Evolutionary conservation across 148 eudicot species (phyloP).

Genomic region (Vaccinium myrtillus): DNA sequence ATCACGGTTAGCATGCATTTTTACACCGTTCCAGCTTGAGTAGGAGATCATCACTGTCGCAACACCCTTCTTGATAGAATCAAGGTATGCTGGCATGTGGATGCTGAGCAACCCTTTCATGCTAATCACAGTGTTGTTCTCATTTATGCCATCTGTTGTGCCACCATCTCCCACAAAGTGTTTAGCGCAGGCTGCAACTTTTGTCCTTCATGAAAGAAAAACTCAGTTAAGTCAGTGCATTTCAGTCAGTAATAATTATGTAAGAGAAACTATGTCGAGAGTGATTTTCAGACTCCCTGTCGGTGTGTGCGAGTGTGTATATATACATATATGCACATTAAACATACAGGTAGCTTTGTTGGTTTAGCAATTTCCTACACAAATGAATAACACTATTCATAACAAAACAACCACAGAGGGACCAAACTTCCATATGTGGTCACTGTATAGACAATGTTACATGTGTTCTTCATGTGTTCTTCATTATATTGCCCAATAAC

Average conservation of each 20-base stretch:
- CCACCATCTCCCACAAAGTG: conserved; percentile 90
- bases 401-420: neutral
- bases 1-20: conserved; percentile 29
- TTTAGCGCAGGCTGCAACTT: conserved; percentile 24
- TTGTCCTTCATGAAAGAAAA: neutral
- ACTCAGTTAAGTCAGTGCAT: neutral
- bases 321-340: neutral
- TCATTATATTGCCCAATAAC: neutral
- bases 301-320: neutral
- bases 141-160: conserved; percentile 60
- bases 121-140: conserved; percentile 60
- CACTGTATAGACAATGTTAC: neutral
- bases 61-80: conserved; percentile 58
- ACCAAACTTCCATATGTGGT: neutral
- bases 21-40: conserved; percentile 35
- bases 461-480: too few relatives aligned
- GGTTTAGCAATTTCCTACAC: neutral
- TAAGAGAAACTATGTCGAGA: neutral
- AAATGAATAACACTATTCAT: neutral
- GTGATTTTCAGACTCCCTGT: neutral
- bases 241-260: neutral
- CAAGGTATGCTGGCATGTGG: conserved; percentile 73
- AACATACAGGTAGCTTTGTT: neutral
- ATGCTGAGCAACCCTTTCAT: conserved; percentile 38
- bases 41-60: conserved; percentile 70